A percentile compares a stretch with the other conserved stretches of the same genome.
Conservation (phyloP, 1,139 yeast species). For the Suhomyces terraborum region DNA sequence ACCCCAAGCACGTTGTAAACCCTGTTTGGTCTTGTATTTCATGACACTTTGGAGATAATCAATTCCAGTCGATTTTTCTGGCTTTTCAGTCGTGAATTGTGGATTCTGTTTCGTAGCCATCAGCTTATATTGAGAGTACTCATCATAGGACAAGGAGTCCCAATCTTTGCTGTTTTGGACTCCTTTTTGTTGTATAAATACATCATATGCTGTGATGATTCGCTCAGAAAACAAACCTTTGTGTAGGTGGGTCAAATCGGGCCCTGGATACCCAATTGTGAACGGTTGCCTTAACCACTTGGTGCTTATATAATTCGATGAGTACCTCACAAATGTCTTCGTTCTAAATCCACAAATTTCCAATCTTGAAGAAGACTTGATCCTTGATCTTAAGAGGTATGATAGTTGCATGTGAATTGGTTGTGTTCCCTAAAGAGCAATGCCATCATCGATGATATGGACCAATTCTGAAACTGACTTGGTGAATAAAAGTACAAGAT, state of each 20-base stretch:
- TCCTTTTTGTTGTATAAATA: neutral
- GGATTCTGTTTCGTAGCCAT: constrained; percentile 3
- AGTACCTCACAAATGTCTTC: constrained; percentile 11
- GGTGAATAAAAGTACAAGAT: too few species aligned
- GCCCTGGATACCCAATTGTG: constrained; percentile 14
- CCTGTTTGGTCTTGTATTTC: constrained; percentile 15
- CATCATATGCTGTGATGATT: neutral
- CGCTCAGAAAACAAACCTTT: neutral
- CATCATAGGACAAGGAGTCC: constrained; percentile 2
- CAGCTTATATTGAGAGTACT: constrained; percentile 1
- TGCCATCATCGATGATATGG: too few species aligned
- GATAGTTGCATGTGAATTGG: too few species aligned
- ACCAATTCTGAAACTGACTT: too few species aligned
- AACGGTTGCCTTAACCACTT: constrained; percentile 29
- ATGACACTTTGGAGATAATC: constrained; percentile 5
- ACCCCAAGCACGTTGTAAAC: constrained; percentile 6
- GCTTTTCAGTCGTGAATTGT: constrained; percentile 1
- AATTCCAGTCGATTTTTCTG: constrained; percentile 6
- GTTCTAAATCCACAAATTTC: neutral
- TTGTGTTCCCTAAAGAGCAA: too few species aligned
- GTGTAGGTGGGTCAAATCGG: neutral
- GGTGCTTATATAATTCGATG: constrained; percentile 19
- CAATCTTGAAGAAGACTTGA: too few species aligned
- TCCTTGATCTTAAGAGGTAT: too few species aligned
- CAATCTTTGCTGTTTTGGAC: neutral